Percentiles rank a stretch among this genome's conserved stretches.
These are phyloP conservation scores for Thelonectria rubi DNA, from an alignment of 2,329 filamentous ascomycete species.

Conservation along the genomic window DNA sequence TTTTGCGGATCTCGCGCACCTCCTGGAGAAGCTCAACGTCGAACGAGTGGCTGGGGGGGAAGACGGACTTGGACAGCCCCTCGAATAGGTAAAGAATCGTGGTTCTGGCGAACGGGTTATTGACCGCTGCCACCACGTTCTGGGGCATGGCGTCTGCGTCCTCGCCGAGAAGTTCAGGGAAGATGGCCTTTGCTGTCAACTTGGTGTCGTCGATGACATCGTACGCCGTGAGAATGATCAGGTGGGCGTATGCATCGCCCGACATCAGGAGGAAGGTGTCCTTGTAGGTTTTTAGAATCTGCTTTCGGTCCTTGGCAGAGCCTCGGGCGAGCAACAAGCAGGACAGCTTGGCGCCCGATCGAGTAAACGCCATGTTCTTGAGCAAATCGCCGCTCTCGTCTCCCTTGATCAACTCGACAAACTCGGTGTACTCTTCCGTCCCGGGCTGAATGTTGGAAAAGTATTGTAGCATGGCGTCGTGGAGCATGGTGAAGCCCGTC, in stretches of 20 bases:
- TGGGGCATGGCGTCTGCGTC: conserved; percentile 69
- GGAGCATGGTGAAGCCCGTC: conserved; percentile 96
- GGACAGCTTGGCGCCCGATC: conserved; percentile 83
- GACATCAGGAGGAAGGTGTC: conserved; percentile 89
- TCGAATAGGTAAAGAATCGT: conserved; percentile 86
- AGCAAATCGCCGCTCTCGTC: conserved; percentile 90
- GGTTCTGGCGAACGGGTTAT: conserved; percentile 70
- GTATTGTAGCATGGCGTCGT: conserved; percentile 98
- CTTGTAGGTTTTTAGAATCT: conserved; percentile 88
- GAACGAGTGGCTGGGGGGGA: conserved; percentile 68
- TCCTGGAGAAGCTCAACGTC: conserved; percentile 79
- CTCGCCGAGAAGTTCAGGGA: conserved; percentile 84
- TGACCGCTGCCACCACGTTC: conserved; percentile 71
- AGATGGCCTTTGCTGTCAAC: conserved; percentile 83
- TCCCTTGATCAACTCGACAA: conserved; percentile 88
- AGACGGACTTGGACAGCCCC: conserved; percentile 67
- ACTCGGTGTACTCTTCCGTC: conserved; percentile 84
- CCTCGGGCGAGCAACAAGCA: conserved; percentile 85
- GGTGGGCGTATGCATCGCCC: conserved; percentile 79
- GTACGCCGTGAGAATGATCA: conserved; percentile 84
- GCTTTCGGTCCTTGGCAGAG: conserved; percentile 90
- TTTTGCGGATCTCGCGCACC: conserved; percentile 79
- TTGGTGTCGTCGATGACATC: conserved; percentile 97
- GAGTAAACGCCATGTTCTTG: conserved; percentile 96
- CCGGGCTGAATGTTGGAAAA: conserved; percentile 82